Conservation (phyloP, 495 filamentous ascomycete species). For the Pyrenula massariospora region DNA sequence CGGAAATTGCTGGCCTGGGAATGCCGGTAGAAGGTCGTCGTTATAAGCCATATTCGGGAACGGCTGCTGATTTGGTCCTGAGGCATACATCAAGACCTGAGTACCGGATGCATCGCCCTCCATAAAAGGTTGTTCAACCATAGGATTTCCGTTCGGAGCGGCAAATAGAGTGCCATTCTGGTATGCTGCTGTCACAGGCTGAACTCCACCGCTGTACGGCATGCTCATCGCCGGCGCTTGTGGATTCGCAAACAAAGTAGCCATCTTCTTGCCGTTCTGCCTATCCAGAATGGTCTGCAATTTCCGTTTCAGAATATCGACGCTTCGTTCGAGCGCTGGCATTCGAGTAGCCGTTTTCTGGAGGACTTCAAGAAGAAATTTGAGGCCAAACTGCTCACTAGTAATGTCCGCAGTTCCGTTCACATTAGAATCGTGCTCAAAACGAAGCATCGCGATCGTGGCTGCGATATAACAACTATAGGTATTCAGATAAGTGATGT, state of each 20-base stretch:
- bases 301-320: constrained; percentile 7
- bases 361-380: constrained; percentile 7
- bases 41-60: not conserved
- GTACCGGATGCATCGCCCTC: not conserved
- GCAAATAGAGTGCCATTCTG: not conserved
- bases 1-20: constrained; percentile 6
- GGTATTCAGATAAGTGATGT: constrained; percentile 10
- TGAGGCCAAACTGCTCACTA: not conserved
- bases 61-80: not conserved
- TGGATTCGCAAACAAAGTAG: constrained; percentile 3
- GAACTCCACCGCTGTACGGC: not conserved
- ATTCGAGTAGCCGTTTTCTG: constrained; percentile 5
- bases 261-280: constrained; percentile 1
- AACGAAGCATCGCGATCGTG: constrained; percentile 7
- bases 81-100: not conserved
- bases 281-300: constrained; percentile 7
- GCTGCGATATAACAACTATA: constrained; percentile 10
- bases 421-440: constrained; percentile 3
- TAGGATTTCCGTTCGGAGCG: not conserved
- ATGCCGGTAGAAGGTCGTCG: constrained; percentile 6
- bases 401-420: constrained; percentile 2
- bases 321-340: constrained; percentile 8
- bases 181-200: not conserved
- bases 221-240: not conserved
- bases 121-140: not conserved